phyloP scores from a whole-genome alignment of 768 basidiomycete genomes.

The Coprinellus micaceus region DNA sequence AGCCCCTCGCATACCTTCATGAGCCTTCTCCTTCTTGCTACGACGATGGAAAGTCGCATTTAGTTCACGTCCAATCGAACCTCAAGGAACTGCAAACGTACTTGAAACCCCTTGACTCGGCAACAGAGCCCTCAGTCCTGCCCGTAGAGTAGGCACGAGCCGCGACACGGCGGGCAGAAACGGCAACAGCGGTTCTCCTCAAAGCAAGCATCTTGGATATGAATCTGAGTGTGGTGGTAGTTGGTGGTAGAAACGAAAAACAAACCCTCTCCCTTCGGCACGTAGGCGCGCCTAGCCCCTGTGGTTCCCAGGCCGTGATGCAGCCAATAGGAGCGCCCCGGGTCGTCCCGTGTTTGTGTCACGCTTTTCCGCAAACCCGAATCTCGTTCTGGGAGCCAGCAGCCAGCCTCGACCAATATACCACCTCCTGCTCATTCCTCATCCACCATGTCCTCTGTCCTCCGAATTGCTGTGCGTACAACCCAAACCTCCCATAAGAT shows the following conservation, averaged over 20 bases:
- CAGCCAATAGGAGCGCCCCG: slow-evolving; percentile 1
- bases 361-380: not conserved
- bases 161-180: slow-evolving; percentile 40
- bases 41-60: slow-evolving; percentile 15
- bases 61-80: slow-evolving; percentile 12
- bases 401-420: slow-evolving; percentile 39
- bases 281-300: not conserved
- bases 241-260: slow-evolving; percentile 9
- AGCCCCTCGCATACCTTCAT: slow-evolving; percentile 37
- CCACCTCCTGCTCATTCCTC: slow-evolving; percentile 33
- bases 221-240: slow-evolving; percentile 17
- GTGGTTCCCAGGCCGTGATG: not conserved
- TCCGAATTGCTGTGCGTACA: slow-evolving; percentile 49
- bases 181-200: slow-evolving; percentile 26
- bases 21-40: slow-evolving; percentile 73
- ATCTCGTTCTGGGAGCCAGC: slow-evolving; percentile 20
- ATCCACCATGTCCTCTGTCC: slow-evolving; percentile 64
- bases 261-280: not conserved
- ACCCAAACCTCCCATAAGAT: not conserved
- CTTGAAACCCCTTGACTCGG: slow-evolving; percentile 62
- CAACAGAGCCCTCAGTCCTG: slow-evolving; percentile 52
- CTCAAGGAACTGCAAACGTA: slow-evolving; percentile 23
- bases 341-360: slow-evolving; percentile 7
- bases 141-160: slow-evolving; percentile 39
- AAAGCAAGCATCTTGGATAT: slow-evolving; percentile 37